phyloP scores from a whole-genome alignment of 345 rosid species.

The Streptanthus diversifolius region DNA sequence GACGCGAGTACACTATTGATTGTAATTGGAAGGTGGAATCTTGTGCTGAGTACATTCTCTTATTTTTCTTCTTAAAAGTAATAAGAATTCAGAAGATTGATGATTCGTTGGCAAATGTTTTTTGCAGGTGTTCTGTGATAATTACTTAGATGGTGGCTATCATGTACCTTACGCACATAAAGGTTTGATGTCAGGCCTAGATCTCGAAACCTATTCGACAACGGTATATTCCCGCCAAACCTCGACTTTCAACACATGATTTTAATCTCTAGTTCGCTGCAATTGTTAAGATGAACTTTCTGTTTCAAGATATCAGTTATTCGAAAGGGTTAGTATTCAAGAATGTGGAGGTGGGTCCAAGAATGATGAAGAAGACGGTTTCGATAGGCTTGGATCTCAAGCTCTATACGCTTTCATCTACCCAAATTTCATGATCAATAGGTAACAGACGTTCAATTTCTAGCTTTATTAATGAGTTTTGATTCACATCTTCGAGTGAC shows the following conservation, averaged over 20 bases:
- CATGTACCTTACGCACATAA: slow-evolving; percentile 95
- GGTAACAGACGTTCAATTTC: slow-evolving; percentile 34
- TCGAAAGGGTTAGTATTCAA: slow-evolving; percentile 83
- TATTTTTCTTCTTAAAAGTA: not conserved
- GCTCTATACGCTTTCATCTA: slow-evolving; percentile 81
- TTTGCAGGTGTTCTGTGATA: slow-evolving; percentile 89
- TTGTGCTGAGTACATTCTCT: slow-evolving; percentile 4
- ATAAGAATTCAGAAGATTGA: not conserved
- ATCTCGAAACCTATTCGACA: slow-evolving; percentile 76
- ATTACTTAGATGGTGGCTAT: slow-evolving; percentile 96
- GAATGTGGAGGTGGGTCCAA: slow-evolving; percentile 56
- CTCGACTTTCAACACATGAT: not conserved
- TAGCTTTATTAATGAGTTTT: not conserved
- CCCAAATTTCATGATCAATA: slow-evolving; percentile 95
- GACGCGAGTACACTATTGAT: slow-evolving; percentile 68
- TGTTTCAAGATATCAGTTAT: slow-evolving; percentile 39
- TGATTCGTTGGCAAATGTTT: not conserved
- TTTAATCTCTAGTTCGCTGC: not conserved
- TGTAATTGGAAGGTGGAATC: slow-evolving; percentile 87
- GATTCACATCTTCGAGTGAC: not conserved
- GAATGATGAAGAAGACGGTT: slow-evolving; percentile 31
- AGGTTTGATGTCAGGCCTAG: slow-evolving; percentile 73
- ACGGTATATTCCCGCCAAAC: slow-evolving; percentile 40
- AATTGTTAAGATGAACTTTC: not conserved
- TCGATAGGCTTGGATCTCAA: slow-evolving; percentile 66